phyloP scores from a whole-genome alignment of 2,329 filamentous ascomycete genomes.

The Verticillium longisporum region DNA sequence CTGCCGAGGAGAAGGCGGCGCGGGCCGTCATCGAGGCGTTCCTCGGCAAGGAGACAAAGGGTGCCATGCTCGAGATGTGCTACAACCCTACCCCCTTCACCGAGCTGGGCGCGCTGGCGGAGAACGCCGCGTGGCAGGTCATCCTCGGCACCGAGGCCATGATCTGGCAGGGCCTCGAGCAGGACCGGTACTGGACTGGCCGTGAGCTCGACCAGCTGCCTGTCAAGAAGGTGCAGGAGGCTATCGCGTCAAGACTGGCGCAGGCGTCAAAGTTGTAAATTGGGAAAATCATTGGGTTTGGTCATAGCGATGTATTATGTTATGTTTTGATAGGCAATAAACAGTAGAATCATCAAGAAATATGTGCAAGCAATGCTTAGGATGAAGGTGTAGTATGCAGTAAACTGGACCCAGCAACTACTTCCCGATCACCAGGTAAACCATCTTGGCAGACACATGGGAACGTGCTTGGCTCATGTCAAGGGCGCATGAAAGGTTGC shows the following conservation, averaged over 20 bases:
- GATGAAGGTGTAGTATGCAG: no score
- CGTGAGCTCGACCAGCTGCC: constrained; percentile 50
- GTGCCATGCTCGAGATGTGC: constrained; percentile 74
- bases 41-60: constrained; percentile 45
- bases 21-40: constrained; percentile 47
- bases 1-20: constrained; percentile 53
- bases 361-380: no score
- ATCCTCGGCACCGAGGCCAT: constrained; percentile 70
- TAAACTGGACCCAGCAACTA: no score
- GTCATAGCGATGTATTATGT: neutral
- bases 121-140: constrained; percentile 61
- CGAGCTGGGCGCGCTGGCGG: constrained; percentile 54
- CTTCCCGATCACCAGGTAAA: no score
- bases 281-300: neutral
- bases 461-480: neutral
- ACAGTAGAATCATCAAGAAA: neutral
- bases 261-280: neutral
- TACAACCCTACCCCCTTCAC: constrained; percentile 71
- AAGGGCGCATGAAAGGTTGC: neutral
- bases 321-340: neutral
- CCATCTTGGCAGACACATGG: no score
- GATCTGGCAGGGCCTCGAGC: constrained; percentile 72
- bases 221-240: constrained; percentile 49
- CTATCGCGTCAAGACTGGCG: constrained; percentile 35
- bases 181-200: constrained; percentile 60